Percentiles rank a stretch among this genome's conserved stretches.
phyloP scores from a whole-genome alignment of 139 green algal species.

The Helicosporidium sp. region DNA sequence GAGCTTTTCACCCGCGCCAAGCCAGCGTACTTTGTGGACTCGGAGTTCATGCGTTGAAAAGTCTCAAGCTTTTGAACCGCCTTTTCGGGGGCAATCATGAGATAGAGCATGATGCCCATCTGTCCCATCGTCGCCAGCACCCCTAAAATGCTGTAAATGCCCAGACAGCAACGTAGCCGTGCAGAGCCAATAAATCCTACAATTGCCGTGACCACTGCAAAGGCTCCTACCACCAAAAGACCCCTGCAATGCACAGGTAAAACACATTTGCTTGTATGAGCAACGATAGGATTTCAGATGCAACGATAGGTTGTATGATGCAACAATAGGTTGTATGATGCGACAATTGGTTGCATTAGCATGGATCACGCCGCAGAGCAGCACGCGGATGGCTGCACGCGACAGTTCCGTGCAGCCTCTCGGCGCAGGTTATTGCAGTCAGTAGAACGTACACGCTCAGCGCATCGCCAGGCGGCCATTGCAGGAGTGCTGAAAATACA shows the following conservation, averaged over 20 bases:
- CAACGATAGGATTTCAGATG: no score
- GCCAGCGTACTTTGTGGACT: no score
- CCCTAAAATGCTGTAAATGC: constrained; percentile 5
- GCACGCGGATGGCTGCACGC: no score
- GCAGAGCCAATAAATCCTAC: constrained; percentile 6
- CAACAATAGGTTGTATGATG: no score
- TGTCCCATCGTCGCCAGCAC: constrained; percentile 7
- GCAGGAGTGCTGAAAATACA: constrained; percentile 2
- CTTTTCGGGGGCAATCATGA: constrained; percentile 13
- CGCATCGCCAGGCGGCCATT: constrained; percentile 6
- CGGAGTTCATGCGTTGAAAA: no score
- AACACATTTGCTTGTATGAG: no score
- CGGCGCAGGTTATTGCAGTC: no score
- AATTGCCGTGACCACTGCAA: constrained; percentile 7
- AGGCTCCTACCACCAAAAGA: constrained; percentile 10
- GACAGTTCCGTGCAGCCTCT: no score
- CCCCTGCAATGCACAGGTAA: constrained; percentile 10
- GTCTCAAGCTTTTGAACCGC: constrained; percentile 3
- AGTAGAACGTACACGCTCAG: constrained; percentile 6
- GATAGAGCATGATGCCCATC: constrained; percentile 9
- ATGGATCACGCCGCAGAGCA: neutral
- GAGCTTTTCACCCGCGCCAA: no score
- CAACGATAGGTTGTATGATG: no score
- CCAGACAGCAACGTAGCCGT: constrained; percentile 12
- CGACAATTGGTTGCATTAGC: neutral